phyloP scores from a whole-genome alignment of 495 filamentous ascomycete species.

The Halenospora varia region DNA sequence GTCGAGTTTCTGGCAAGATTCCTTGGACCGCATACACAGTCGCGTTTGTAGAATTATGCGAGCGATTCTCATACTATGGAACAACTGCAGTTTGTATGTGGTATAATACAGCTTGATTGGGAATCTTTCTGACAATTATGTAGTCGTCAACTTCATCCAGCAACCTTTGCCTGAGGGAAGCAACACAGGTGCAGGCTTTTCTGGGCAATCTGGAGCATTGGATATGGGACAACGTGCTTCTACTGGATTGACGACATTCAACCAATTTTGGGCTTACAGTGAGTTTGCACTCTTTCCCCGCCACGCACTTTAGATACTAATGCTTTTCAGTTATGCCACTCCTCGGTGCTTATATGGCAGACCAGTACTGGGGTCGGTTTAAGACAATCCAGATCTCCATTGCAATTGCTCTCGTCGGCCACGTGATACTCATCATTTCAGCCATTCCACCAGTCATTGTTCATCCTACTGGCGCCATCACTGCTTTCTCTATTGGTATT shows the following conservation, averaged over 20 bases:
- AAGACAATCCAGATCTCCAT: conserved; percentile 61
- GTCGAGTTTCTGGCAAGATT: conserved; percentile 61
- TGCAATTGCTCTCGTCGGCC: conserved; percentile 55
- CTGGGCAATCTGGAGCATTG: conserved; percentile 57
- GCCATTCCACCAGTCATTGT: conserved; percentile 58
- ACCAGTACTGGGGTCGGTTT: conserved; percentile 67
- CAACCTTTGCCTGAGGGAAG: conserved; percentile 54
- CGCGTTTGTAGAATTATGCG: conserved; percentile 70
- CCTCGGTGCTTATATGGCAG: conserved; percentile 63
- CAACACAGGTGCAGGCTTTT: conserved; percentile 48
- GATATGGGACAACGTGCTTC: conserved; percentile 63
- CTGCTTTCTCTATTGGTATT: conserved; percentile 54
- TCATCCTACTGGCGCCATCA: conserved; percentile 50
- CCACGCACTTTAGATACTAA: too few relatives aligned
- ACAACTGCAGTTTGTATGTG: conserved; percentile 64
- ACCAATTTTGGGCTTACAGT: conserved; percentile 66
- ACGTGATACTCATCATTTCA: conserved; percentile 59
- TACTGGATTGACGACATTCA: conserved; percentile 64
- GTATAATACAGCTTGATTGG: conserved; percentile 28
- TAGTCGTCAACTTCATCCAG: conserved; percentile 67
- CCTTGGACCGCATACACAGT: conserved; percentile 66
- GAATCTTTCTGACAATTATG: background rate
- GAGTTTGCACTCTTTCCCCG: conserved; percentile 43
- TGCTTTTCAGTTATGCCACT: conserved; percentile 3
- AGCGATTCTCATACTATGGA: conserved; percentile 78